phyloP scores from a whole-genome alignment of 495 filamentous ascomycete species.

The Aspergillus incahuasiensis region DNA sequence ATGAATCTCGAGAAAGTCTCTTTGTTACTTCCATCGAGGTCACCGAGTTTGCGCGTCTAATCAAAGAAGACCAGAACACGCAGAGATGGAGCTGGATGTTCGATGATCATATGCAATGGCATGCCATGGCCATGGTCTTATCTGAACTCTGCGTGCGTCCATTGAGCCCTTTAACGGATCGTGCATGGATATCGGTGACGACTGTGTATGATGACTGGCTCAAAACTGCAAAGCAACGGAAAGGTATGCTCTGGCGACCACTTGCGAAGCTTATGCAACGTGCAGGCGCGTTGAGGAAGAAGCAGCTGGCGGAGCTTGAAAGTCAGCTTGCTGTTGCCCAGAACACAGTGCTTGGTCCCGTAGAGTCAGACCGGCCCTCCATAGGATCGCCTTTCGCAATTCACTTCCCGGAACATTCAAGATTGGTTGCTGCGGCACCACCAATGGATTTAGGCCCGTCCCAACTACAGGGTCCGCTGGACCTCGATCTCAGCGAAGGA shows the following conservation, averaged over 20 bases:
- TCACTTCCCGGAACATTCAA: conserved; percentile 7
- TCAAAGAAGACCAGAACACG: conserved; percentile 56
- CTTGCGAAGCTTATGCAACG: conserved; percentile 67
- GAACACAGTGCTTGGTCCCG: conserved; percentile 13
- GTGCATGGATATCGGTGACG: conserved; percentile 75
- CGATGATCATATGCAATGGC: conserved; percentile 76
- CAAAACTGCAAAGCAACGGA: conserved; percentile 48
- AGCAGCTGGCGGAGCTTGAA: conserved; percentile 31
- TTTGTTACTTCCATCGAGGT: conserved; percentile 72
- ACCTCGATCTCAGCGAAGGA: conserved; percentile 31
- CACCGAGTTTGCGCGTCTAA: conserved; percentile 63
- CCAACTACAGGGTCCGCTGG: conserved; percentile 3
- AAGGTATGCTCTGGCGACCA: conserved; percentile 68
- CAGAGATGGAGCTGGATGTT: conserved; percentile 78
- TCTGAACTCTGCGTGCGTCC: conserved; percentile 73
- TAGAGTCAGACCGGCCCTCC: background rate
- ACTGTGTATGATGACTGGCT: conserved; percentile 52
- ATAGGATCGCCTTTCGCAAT: conserved; percentile 10
- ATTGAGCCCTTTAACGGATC: conserved; percentile 63
- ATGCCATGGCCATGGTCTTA: conserved; percentile 69
- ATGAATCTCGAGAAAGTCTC: conserved; percentile 63
- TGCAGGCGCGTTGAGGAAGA: conserved; percentile 41
- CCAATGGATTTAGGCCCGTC: background rate
- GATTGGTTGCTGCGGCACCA: conserved; percentile 2
- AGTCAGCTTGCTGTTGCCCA: conserved; percentile 6